These are phyloP conservation scores for Caryopteris hybrid DNA, from an alignment of 305 asterid species.

Conservation along the genomic window DNA sequence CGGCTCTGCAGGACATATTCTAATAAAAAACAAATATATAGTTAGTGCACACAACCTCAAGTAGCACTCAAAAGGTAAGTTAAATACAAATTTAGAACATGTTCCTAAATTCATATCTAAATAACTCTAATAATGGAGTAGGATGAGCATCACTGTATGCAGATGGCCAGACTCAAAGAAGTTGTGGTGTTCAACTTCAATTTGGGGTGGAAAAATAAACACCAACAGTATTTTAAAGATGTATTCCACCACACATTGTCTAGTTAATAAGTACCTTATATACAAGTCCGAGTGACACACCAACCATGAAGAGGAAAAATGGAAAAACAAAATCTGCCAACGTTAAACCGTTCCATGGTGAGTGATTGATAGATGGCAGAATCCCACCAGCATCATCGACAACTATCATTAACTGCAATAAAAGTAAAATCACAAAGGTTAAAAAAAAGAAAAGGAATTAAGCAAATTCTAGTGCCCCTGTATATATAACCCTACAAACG, in stretches of 20 bases:
- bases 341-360: constrained; percentile 77
- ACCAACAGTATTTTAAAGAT: not conserved
- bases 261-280: constrained; percentile 76
- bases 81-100: not conserved
- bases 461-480: not conserved
- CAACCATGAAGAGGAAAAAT: constrained; percentile 74
- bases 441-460: not conserved
- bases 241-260: no score
- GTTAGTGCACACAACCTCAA: constrained; percentile 5
- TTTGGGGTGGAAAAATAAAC: no score
- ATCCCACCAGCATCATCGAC: constrained; percentile 71
- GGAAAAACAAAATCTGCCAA: constrained; percentile 80
- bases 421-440: not conserved
- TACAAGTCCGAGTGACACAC: constrained; percentile 64
- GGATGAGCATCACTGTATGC: not conserved
- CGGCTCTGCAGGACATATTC: constrained; percentile 45
- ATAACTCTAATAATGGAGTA: not conserved
- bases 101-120: not conserved
- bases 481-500: not conserved
- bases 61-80: not conserved
- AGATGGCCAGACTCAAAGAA: no score
- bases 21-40: constrained; percentile 15
- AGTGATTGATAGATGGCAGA: constrained; percentile 64
- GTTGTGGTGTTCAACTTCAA: not conserved
- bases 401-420: constrained; percentile 61